phyloP scores from a whole-genome alignment of 495 filamentous ascomycete species.

The Aspergillus leporis region DNA sequence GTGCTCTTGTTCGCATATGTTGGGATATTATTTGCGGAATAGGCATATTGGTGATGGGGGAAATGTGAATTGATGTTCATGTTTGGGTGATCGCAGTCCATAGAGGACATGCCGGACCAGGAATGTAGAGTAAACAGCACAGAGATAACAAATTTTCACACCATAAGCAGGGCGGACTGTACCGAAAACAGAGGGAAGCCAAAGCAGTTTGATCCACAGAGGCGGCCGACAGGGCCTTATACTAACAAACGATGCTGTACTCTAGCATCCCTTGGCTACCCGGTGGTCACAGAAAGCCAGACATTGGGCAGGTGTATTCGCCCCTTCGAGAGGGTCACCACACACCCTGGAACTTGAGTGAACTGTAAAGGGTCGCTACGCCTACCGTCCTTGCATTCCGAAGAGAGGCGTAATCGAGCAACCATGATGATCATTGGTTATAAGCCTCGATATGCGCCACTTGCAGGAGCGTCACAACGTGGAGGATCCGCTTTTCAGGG shows the following conservation, averaged over 20 bases:
- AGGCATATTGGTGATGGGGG: conserved; percentile 21
- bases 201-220: conserved; percentile 3
- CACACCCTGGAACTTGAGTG: conserved; percentile 25
- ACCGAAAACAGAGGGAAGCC: conserved; percentile 1
- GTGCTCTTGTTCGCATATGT: conserved; percentile 19
- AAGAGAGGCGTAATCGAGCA: conserved; percentile 22
- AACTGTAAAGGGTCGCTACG: conserved; percentile 23
- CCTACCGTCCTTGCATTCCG: conserved; percentile 35
- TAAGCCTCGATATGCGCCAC: conserved; percentile 17
- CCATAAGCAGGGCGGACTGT: not conserved
- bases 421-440: conserved; percentile 21
- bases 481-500: conserved; percentile 22
- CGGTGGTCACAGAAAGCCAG: conserved; percentile 19
- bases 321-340: conserved; percentile 26
- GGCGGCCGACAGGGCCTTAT: conserved; percentile 6
- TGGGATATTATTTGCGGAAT: conserved; percentile 20
- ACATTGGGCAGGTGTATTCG: conserved; percentile 22
- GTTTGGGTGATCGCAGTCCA: conserved; percentile 14
- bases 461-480: conserved; percentile 26
- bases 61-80: conserved; percentile 12
- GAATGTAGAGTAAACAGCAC: conserved; percentile 1
- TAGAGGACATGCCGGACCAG: conserved; percentile 20
- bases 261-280: conserved; percentile 27
- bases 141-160: not conserved
- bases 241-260: conserved; percentile 1